phyloP scores from a whole-genome alignment of 208 protist genomes.

The Acanthamoeba lenticulata region DNA sequence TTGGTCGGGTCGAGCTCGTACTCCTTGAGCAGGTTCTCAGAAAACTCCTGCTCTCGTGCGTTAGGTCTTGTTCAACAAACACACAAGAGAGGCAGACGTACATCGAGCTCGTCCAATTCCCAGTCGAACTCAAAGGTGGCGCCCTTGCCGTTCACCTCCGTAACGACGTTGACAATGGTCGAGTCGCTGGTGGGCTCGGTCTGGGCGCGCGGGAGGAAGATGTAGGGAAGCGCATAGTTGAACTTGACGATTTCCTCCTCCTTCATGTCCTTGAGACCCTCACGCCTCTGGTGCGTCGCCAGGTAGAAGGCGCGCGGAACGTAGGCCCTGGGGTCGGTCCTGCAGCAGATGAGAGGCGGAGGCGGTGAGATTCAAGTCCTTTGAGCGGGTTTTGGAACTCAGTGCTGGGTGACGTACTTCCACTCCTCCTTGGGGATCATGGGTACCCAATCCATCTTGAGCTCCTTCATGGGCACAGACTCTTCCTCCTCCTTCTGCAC shows the following conservation, averaged over 20 bases:
- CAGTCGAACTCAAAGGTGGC: slow-evolving; percentile 69
- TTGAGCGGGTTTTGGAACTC: no score
- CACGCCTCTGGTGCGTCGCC: slow-evolving; percentile 61
- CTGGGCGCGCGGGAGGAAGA: slow-evolving; percentile 67
- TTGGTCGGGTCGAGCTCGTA: slow-evolving; percentile 58
- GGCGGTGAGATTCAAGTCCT: background rate
- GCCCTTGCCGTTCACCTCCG: slow-evolving; percentile 63
- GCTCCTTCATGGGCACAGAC: slow-evolving; percentile 71
- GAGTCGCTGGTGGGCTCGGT: background rate
- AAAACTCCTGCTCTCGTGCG: background rate
- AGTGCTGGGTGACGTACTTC: slow-evolving; percentile 33
- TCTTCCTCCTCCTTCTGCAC: slow-evolving; percentile 74
- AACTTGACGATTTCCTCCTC: slow-evolving; percentile 67
- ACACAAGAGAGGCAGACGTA: background rate
- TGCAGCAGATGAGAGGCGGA: background rate
- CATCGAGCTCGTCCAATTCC: slow-evolving; percentile 65
- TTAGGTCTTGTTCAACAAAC: background rate
- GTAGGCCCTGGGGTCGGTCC: background rate
- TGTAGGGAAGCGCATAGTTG: slow-evolving; percentile 73
- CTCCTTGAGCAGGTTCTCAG: slow-evolving; percentile 49
- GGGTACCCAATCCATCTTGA: slow-evolving; percentile 75
- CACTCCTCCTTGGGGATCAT: slow-evolving; percentile 63
- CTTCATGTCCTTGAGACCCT: slow-evolving; percentile 56
- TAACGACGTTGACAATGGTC: slow-evolving; percentile 65
- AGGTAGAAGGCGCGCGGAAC: slow-evolving; percentile 58